Evolutionary conservation across 129 eudicot genomes (phyloP).

Genomic region (Tagetes erecta): DNA sequence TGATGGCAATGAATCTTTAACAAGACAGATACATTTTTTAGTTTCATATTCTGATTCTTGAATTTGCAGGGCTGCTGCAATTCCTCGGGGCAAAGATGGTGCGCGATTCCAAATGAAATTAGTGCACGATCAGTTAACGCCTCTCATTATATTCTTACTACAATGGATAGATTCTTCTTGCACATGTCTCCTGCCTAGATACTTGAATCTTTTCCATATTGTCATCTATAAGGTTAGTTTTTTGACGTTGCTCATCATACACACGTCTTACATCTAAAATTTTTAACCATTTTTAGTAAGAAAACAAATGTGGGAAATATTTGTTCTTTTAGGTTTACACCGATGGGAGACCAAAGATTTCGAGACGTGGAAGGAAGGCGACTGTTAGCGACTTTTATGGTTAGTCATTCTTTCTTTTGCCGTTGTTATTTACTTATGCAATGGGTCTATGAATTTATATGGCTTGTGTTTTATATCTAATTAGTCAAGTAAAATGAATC

Average conservation of each 20-base stretch:
- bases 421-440: neutral
- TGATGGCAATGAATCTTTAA: neutral
- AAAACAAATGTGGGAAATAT: neutral
- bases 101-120: conserved; percentile 80
- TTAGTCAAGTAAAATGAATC: neutral
- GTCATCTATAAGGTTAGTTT: conserved; percentile 68
- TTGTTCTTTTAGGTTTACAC: conserved; percentile 56
- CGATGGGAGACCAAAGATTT: conserved; percentile 68
- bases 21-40: neutral
- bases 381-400: conserved; percentile 82
- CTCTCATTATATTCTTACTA: conserved; percentile 67
- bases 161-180: conserved; percentile 90
- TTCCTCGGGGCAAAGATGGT: conserved; percentile 85
- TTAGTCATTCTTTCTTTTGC: conserved; percentile 38
- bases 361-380: conserved; percentile 71
- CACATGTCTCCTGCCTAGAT: conserved; percentile 69
- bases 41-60: conserved; percentile 6
- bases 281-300: neutral
- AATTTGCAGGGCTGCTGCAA: conserved; percentile 76
- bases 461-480: conserved; percentile 10
- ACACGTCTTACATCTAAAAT: neutral
- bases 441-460: neutral
- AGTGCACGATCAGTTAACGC: conserved; percentile 75
- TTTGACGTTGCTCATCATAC: neutral
- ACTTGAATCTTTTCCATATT: conserved; percentile 67